These are phyloP conservation scores for Verbascum thapsus DNA, from an alignment of 257 asterid genomes.

Conservation along the genomic window DNA sequence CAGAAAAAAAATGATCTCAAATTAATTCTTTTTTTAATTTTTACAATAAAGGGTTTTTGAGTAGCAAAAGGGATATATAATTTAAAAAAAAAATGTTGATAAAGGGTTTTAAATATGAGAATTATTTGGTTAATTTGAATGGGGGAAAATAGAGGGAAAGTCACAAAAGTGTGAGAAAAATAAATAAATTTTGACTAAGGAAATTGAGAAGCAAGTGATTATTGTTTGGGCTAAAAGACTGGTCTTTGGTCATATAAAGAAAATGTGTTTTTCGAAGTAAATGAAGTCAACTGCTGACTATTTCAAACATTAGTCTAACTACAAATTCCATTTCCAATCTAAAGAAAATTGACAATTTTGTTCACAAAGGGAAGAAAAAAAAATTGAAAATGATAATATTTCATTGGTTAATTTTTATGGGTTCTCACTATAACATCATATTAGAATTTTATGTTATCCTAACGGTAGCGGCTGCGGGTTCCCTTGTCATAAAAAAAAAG, in stretches of 20 bases:
- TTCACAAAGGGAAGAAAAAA: too few relatives aligned
- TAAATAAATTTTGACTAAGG: constrained; percentile 31
- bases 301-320: constrained; percentile 18
- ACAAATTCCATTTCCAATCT: not conserved
- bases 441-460: too few relatives aligned
- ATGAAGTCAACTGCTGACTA: constrained; percentile 27
- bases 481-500: too few relatives aligned
- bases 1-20: not conserved
- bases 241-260: constrained; percentile 47
- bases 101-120: not conserved
- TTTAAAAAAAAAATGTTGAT: not conserved
- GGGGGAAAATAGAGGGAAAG: too few relatives aligned
- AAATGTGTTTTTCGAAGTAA: constrained; percentile 34
- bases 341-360: too few relatives aligned
- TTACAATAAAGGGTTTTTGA: too few relatives aligned
- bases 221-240: constrained; percentile 33
- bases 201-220: constrained; percentile 29
- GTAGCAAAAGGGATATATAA: not conserved
- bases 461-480: too few relatives aligned
- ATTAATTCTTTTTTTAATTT: too few relatives aligned
- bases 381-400: too few relatives aligned
- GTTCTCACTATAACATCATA: too few relatives aligned
- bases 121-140: not conserved
- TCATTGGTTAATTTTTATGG: too few relatives aligned
- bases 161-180: constrained; percentile 6